Base-by-base conservation (phyloP, 2,329 filamentous ascomycete species). In the Hysterium pulicare region DNA sequence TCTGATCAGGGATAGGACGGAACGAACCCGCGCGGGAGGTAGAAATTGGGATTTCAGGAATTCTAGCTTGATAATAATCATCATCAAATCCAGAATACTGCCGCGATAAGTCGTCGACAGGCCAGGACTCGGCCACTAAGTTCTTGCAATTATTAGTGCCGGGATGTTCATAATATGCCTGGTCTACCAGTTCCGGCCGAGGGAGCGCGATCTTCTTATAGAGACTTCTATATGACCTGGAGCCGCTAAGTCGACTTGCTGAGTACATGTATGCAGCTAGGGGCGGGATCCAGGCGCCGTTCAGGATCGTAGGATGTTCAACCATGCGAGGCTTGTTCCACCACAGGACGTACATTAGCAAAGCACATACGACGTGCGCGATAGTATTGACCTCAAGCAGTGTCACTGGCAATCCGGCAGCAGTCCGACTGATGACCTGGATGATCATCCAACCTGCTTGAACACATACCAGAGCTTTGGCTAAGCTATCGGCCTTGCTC, bases 361-460 rank as follows among this genome's bases (percentile, higher is more conserved):
- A 40, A 9, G 59, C 55, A 35, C 58, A 57, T 7, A 51, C 2
- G 40, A 53, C 35, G 43, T 55, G 61, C 43, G 87, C 78, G 30
- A 86, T 65, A n/a, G 82, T 69, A 46, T 84, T 78, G 5, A 80
- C 60, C 38, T 82, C 76, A 38, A 86, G 71, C 3, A 90, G 61
- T 17, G 78, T 74, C 4, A 55, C 37, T 1, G 54, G 50, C 8
- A 61, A 35, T 11, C 44, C 17, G 8, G 9, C 5, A 4, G 33
- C 40, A 4, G 49, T 31, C 20, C 59, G 41, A 22, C 30, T 32
- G 15, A 55, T 38, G 20, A 55, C 44, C 41, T 62, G 55, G 10
- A 54, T 37, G n/a, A 58, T 38, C 42, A 62, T 50, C 57, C 57
- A 64, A 53, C 22, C 32, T 3, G 50, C 55, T 38, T 59, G 55